phyloP scores from a whole-genome alignment of 768 basidiomycete species.

The Hericium coralloides region DNA sequence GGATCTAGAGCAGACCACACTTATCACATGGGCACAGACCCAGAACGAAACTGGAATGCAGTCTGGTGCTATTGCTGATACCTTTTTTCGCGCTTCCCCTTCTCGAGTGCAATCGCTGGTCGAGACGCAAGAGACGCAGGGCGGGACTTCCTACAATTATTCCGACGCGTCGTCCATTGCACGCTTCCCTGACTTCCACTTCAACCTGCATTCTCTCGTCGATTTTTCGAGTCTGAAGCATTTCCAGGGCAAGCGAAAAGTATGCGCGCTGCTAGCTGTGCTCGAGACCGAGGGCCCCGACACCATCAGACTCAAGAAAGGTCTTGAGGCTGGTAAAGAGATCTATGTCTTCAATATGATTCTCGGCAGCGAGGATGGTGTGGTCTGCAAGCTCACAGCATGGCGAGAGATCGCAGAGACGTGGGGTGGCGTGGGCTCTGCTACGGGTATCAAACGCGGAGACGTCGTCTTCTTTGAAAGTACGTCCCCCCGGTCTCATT shows the following conservation, averaged over 20 bases:
- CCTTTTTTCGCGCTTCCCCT: constrained; percentile 16
- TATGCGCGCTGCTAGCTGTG: constrained; percentile 52
- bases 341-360: constrained; percentile 62
- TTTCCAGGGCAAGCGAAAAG: constrained; percentile 29
- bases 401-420: constrained; percentile 71
- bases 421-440: constrained; percentile 50
- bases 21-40: constrained; percentile 8
- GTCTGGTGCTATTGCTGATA: neutral
- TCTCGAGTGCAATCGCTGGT: neutral
- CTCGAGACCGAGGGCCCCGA: constrained; percentile 77
- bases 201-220: constrained; percentile 53
- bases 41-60: constrained; percentile 1
- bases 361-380: constrained; percentile 63
- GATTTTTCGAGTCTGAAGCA: constrained; percentile 32
- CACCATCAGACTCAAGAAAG: constrained; percentile 56
- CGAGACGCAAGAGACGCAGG: constrained; percentile 22
- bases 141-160: constrained; percentile 42
- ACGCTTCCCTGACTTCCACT: constrained; percentile 66
- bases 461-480: constrained; percentile 68
- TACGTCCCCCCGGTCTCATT: constrained; percentile 24
- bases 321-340: constrained; percentile 59
- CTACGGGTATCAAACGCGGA: constrained; percentile 48
- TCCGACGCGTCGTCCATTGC: constrained; percentile 67
- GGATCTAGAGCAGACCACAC: constrained; percentile 6
- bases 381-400: constrained; percentile 62